Conservation (phyloP, 2,329 filamentous ascomycete genomes). For the Scleromitrula shiraiana region DNA sequence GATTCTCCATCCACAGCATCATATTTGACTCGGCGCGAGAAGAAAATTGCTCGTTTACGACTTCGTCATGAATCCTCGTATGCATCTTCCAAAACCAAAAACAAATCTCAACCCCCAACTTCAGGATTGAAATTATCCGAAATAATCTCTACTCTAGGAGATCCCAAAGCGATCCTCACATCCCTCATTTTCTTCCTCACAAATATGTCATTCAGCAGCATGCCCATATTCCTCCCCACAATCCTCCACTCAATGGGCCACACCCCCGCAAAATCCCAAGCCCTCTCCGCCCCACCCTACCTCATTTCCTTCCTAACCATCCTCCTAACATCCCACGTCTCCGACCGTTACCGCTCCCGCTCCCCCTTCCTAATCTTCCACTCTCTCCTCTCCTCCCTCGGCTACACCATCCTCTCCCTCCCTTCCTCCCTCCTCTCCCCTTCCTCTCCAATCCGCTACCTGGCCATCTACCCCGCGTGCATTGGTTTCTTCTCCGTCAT, state of each 20-base stretch:
- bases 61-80: constrained; percentile 38
- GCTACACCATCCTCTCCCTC: constrained; percentile 54
- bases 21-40: constrained; percentile 56
- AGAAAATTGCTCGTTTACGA: constrained; percentile 62
- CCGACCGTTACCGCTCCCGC: constrained; percentile 57
- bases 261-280: constrained; percentile 59
- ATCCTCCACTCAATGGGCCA: constrained; percentile 73
- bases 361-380: constrained; percentile 60
- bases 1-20: constrained; percentile 61
- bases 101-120: background rate
- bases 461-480: constrained; percentile 70
- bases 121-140: constrained; percentile 45
- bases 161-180: constrained; percentile 67
- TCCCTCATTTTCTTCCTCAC: constrained; percentile 79
- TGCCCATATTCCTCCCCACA: constrained; percentile 81
- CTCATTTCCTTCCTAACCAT: constrained; percentile 66
- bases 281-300: constrained; percentile 74
- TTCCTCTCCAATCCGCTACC: constrained; percentile 53
- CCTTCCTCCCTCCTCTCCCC: constrained; percentile 51
- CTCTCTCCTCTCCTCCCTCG: constrained; percentile 55
- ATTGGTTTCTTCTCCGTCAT: constrained; percentile 79
- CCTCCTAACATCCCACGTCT: constrained; percentile 62
- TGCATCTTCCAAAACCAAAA: constrained; percentile 11
- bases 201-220: constrained; percentile 80
- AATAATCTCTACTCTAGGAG: constrained; percentile 49